phyloP scores from a whole-genome alignment of 352 stramenopile species.

The Albugo laibachii region DNA sequence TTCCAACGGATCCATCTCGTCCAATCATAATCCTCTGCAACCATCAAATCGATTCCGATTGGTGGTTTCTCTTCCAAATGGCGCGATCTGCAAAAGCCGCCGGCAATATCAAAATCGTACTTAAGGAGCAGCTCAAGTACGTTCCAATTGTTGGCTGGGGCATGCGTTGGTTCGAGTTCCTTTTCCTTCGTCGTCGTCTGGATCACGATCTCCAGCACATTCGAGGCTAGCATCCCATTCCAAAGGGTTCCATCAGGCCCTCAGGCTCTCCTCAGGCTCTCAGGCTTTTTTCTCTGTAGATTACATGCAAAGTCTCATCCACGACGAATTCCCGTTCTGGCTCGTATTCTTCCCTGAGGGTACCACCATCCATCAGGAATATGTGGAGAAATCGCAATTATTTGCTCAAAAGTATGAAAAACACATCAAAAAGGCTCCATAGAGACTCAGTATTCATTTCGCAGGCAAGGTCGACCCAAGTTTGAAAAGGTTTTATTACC shows the following conservation, averaged over 20 bases:
- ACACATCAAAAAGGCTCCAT: background rate
- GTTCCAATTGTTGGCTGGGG: conserved; percentile 78
- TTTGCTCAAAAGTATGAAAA: conserved; percentile 74
- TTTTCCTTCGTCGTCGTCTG: conserved; percentile 74
- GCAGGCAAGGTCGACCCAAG: conserved; percentile 43
- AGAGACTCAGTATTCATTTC: background rate
- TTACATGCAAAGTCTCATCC: conserved; percentile 60
- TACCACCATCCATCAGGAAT: conserved; percentile 79
- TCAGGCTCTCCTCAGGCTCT: too few species aligned
- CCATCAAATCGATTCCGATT: conserved; percentile 85
- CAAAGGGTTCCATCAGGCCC: background rate
- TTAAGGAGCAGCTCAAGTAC: conserved; percentile 82
- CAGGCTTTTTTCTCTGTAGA: conserved; percentile 5
- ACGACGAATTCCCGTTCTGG: conserved; percentile 74
- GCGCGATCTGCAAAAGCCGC: conserved; percentile 30
- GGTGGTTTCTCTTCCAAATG: conserved; percentile 85
- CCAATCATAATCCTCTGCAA: conserved; percentile 81
- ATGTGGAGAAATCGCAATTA: conserved; percentile 73
- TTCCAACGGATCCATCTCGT: conserved; percentile 47
- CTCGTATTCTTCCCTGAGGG: conserved; percentile 82
- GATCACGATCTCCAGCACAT: conserved; percentile 52
- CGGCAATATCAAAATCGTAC: conserved; percentile 81
- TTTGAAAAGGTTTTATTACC: conserved; percentile 85
- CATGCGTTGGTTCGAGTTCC: conserved; percentile 80
- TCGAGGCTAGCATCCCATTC: conserved; percentile 11